These are phyloP conservation scores for Colletotrichum magnum DNA, from an alignment of 2,329 filamentous ascomycete species.

Conservation along the genomic window DNA sequence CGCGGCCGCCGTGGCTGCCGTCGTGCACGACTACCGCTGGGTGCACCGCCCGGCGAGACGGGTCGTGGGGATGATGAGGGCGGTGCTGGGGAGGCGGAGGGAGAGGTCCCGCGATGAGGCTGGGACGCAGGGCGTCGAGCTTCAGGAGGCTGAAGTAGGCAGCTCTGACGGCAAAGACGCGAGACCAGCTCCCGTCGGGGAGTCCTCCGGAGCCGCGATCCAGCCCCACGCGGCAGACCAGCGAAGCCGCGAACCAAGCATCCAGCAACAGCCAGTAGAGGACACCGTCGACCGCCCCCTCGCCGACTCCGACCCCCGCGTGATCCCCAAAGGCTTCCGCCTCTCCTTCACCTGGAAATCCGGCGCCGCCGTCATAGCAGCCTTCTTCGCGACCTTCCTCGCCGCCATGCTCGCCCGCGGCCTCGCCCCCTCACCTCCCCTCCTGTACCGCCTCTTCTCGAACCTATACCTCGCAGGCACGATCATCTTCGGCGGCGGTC, in stretches of 20 bases:
- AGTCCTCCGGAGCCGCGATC: neutral
- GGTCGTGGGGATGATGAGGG: slow-evolving; percentile 32
- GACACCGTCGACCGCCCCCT: slow-evolving; percentile 7
- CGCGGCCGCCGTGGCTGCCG: slow-evolving; percentile 63
- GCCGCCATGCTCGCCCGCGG: slow-evolving; percentile 62
- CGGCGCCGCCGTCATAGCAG: slow-evolving; percentile 52
- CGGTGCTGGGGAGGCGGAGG: slow-evolving; percentile 10
- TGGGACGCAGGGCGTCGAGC: neutral
- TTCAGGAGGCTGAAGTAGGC: neutral
- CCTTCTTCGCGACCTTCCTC: slow-evolving; percentile 68
- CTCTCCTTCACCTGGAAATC: slow-evolving; percentile 55
- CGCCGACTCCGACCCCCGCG: slow-evolving; percentile 44
- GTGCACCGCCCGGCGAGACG: slow-evolving; percentile 53
- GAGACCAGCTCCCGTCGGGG: neutral
- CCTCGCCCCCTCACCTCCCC: slow-evolving; percentile 54
- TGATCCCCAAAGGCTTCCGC: slow-evolving; percentile 46
- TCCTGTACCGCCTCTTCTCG: slow-evolving; percentile 71
- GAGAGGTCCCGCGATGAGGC: neutral
- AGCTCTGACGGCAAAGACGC: neutral
- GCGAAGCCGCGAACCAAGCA: neutral
- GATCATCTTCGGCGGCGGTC: slow-evolving; percentile 70
- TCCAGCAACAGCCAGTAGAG: neutral
- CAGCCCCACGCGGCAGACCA: neutral
- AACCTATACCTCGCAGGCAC: slow-evolving; percentile 80
- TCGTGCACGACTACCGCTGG: slow-evolving; percentile 68